Base-by-base conservation (phyloP, 768 basidiomycete species). In the Suillus decipiens region DNA sequence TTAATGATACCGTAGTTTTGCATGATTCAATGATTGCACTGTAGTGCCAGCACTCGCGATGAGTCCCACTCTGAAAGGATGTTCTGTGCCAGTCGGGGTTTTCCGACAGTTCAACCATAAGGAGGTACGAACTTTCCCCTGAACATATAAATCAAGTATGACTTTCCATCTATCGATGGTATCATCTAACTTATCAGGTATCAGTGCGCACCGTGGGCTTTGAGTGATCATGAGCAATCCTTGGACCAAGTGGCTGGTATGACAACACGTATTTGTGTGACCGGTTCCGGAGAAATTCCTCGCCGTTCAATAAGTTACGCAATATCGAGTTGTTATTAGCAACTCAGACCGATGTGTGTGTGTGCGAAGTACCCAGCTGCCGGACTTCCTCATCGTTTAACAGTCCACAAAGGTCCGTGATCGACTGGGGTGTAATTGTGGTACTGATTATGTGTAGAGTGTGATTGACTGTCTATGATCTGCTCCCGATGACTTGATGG, bases 1-100 rank as follows among this genome's bases (percentile, higher is more conserved):
- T 41, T 60, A 47, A 60, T 47, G 60, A 62, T 36, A 31, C 33
- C 34, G 33, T 47, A 61, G 47, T 47, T 33, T 47, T 45, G 43
- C 47, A 45, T 36, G 31, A 60, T 50, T 24, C 2, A 24, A 24
- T 33, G 15, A 24, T 24, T 47, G 55, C 37, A 0, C 36, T 56
- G 36, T 39, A 17, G 15, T 28, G 37, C 55, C 17, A 57, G 10
- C 31, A 31, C 8, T 24, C 36, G 14, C 10, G 24, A 17, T 10
- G n/a, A 37, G 17, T 24, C 60, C 12, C 10, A 2, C 37, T 34
- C 55, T 28, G 55, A 56, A 28, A 56, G 36, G 54, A 39, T 24
- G 36, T 53, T 33, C 10, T 24, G 54, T 28, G 17, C 28, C 28
- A 31, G 41, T 31, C 39, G 39, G 56, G 24, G 24, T 56, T 56